Percentiles rank a stretch among this genome's conserved stretches.
These are phyloP conservation scores for Phytophthora capsici DNA, from an alignment of 352 stramenopile genomes.

Conservation along the genomic window DNA sequence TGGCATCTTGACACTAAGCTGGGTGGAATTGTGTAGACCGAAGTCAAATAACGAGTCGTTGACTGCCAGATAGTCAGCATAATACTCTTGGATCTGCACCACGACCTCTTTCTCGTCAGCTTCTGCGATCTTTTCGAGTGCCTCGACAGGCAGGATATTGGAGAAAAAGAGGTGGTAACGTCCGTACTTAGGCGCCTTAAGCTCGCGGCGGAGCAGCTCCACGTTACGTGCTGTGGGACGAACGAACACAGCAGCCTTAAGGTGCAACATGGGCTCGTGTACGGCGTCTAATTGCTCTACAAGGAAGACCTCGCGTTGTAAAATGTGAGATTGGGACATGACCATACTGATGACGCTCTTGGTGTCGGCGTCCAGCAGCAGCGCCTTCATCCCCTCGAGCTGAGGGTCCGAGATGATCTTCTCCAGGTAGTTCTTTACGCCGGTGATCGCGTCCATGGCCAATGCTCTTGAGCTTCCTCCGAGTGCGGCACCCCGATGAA, in stretches of 20 bases:
- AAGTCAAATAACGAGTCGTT: constrained; percentile 98
- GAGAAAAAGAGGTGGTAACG: constrained; percentile 99
- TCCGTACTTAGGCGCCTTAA: constrained; percentile 94
- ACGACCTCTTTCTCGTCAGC: constrained; percentile 96
- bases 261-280: constrained; percentile 91
- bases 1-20: constrained; percentile 60
- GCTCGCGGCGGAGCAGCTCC: constrained; percentile 91
- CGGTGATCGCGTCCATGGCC: constrained; percentile 79
- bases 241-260: constrained; percentile 96
- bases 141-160: constrained; percentile 94
- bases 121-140: constrained; percentile 96
- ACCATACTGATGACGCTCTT: constrained; percentile 96
- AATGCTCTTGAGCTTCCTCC: constrained; percentile 28
- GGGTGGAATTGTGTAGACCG: constrained; percentile 83
- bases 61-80: constrained; percentile 98
- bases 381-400: constrained; percentile 96
- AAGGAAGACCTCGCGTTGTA: constrained; percentile 96
- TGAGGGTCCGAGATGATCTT: constrained; percentile 87
- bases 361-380: constrained; percentile 96
- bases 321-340: constrained; percentile 96
- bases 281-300: constrained; percentile 90
- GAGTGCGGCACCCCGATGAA: background rate
- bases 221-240: constrained; percentile 94
- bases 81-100: constrained; percentile 98
- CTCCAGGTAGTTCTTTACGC: constrained; percentile 79